Evolutionary conservation across 108 stramenopile genomes (phyloP).

Genomic region (Aurantiochytrium sp.): DNA sequence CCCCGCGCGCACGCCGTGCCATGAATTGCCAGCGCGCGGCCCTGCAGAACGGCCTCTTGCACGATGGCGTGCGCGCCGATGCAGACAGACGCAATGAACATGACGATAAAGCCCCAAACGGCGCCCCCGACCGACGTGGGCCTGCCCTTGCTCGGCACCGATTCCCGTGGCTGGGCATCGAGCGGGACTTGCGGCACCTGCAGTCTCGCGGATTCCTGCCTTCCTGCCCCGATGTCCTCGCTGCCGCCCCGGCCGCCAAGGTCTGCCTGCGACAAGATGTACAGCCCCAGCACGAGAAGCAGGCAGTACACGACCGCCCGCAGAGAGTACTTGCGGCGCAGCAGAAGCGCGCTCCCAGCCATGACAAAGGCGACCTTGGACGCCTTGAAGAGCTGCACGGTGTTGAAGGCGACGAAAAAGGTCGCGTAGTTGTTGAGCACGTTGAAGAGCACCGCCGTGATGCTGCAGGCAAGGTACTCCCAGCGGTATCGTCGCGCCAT

Average conservation of each 20-base stretch:
- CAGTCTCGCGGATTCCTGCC: neutral
- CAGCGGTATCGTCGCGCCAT: neutral
- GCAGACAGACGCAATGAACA: neutral
- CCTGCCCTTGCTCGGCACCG: too few species aligned
- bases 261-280: neutral
- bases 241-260: neutral
- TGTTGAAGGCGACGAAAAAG: neutral
- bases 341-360: neutral
- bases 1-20: neutral
- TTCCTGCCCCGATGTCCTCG: neutral
- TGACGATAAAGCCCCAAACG: neutral
- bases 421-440: neutral
- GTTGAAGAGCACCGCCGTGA: neutral
- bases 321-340: neutral
- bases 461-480: neutral
- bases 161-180: too few species aligned
- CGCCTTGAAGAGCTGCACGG: slow-evolving; percentile 17
- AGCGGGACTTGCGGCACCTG: too few species aligned
- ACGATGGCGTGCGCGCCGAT: neutral
- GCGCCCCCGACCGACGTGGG: neutral
- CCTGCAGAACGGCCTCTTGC: neutral
- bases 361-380: neutral
- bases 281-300: neutral
- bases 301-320: neutral
- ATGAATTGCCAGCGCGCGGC: neutral